Base-by-base conservation (phyloP, 179 eudicot genomes). In the Silene coronaria region DNA sequence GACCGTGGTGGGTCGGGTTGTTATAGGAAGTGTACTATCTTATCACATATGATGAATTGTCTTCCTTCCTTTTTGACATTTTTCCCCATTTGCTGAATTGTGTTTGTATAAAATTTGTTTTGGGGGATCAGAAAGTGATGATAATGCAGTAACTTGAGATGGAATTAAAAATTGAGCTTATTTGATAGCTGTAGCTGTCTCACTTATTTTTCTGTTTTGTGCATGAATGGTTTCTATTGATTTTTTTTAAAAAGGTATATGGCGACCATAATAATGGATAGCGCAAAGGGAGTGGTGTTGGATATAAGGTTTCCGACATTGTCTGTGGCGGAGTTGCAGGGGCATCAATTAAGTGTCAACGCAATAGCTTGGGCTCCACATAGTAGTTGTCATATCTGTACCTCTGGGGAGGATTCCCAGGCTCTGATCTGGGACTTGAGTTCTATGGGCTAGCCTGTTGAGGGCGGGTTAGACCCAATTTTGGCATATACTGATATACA, bases 361-460 rank as follows among this genome's bases (percentile, higher is more conserved):
- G 98, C 97, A 0, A 87, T 93, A 19, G 90, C 92, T 0, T 93
- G 98, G 97, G 96, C 97, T 0, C 98, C 98, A 0, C 89, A 84
- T 85, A 93, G 97, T 78, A 42, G 82, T 7, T 80, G 91, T 73
- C 93, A 91, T 71, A 84, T 93, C 67, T 91, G 97, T 64, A 91
- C 96, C 0, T 96, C 84, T 0, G 96, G 98, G 19, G 98, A 93
- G 27, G 98, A 93, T 79, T 79, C 85, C 4, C 97, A 88, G 85
- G 96, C 96, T 0, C 85, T 93, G 67, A 89, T 91, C 32, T 93
- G 98, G 97, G 98, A 93, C 79, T 72, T 93, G 79, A 96, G 93
- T 3, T 77, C 89, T 0, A 89, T 86, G 32, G 89, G 86, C 6
- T 89, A 90, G 30, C 74, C 74, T 9, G 74, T 71, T 26, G 74